Base-by-base conservation (phyloP, 371 early-diverging fungal species). In the Mortierella sp. region DNA sequence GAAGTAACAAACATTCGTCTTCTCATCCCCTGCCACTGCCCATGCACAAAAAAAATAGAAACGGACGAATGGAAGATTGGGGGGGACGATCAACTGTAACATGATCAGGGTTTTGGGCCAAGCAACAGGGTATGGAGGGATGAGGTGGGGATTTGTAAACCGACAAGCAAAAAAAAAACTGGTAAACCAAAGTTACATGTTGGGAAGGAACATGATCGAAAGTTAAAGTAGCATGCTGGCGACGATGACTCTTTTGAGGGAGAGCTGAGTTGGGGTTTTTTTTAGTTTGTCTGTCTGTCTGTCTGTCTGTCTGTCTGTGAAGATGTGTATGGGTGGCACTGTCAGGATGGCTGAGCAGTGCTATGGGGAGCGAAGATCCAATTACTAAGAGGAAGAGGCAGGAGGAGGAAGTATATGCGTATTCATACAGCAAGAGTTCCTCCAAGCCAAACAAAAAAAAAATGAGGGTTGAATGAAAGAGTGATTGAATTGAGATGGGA, bases 141-240 rank as follows among this genome's bases (percentile, higher is more conserved):
- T 29, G 27, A n/a, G 27, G 56, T 18, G 18, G 38, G 49, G 51
- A 21, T 51, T 16, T 16, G 51, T 51, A 21, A 32, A 35, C 29
- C 6, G 16, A 35, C 35, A 60, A 60, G 32, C 8, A 32, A 35
- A 72, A 72, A 72, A 29, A 35, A 72, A 72, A 72, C 72, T 32
- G 51, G 72, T 72, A 16, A 51, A 49, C 72, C 72, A 72, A 54
- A 72, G 54, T 18, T 72, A 18, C 54, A 72, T 18, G 72, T 38
- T 38, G 72, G 35, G 49, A 35, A 29, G 46, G 46, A 5, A 71
- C 27, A 32, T 6, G 12, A 60, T 32, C 5, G 63, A 35, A 41
- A 51, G 21, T 21, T 5, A 51, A 21, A 51, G 51, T 16, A 14
- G 48, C 48, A 51, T 21, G 51, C 51, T 51, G 21, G 51, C 51